phyloP scores from a whole-genome alignment of 331 rosid genomes.

The Ulmus americana region DNA sequence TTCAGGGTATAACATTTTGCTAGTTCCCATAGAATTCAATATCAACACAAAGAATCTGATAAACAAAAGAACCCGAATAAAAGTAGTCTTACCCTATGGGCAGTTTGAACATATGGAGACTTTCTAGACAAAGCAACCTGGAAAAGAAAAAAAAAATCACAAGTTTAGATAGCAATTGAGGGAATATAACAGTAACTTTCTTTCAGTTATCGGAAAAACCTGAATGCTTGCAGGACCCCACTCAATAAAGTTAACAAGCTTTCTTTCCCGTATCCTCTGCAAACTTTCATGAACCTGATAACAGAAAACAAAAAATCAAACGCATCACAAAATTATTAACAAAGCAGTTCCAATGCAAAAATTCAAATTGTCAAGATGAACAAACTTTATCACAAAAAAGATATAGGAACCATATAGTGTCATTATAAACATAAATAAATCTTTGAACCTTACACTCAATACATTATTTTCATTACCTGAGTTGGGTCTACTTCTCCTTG shows the following conservation, averaged over 20 bases:
- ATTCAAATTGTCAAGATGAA: not conserved
- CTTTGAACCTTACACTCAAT: not conserved
- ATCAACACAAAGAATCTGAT: not conserved
- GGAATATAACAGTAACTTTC: constrained; percentile 20
- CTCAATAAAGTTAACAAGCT: constrained; percentile 91
- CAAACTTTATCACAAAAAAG: not conserved
- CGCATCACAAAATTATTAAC: constrained; percentile 1
- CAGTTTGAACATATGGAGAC: constrained; percentile 97
- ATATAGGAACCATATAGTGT: not conserved
- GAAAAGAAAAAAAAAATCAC: constrained; percentile 14
- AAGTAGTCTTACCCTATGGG: constrained; percentile 63
- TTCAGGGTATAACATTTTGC: too few relatives aligned
- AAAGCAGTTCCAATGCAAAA: not conserved
- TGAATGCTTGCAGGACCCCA: constrained; percentile 99
- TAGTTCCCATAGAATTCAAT: not conserved
- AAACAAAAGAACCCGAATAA: constrained; percentile 10
- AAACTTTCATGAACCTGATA: constrained; percentile 92
- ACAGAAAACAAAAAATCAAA: constrained; percentile 22
- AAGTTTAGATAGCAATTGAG: constrained; percentile 9
- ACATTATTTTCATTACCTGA: constrained; percentile 44
- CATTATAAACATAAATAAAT: too few relatives aligned
- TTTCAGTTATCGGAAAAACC: constrained; percentile 37
- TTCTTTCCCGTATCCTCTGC: constrained; percentile 98
- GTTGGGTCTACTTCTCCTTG: constrained; percentile 99
- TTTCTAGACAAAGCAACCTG: constrained; percentile 96